Evolutionary conservation across 352 stramenopile species (phyloP).

Genomic region (Globisporangium viniferum): DNA sequence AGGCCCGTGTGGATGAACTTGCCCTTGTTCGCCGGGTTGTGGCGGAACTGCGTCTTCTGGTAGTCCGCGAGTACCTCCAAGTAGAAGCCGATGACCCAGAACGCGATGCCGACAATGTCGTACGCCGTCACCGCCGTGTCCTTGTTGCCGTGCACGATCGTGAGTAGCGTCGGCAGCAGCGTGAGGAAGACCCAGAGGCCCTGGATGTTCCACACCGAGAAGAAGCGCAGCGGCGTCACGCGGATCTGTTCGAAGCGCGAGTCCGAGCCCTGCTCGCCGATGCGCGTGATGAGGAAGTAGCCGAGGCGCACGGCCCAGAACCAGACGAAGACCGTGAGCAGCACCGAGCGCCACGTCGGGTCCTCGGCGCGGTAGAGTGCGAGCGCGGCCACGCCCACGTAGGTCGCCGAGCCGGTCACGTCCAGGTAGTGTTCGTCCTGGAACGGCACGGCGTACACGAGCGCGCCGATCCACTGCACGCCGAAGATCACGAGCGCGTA

Average conservation of each 20-base stretch:
- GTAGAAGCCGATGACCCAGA: slow-evolving; percentile 71
- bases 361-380: slow-evolving; percentile 27
- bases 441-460: slow-evolving; percentile 56
- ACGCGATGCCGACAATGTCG: slow-evolving; percentile 36
- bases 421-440: slow-evolving; percentile 77
- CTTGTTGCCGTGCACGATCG: slow-evolving; percentile 32
- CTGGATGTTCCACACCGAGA: slow-evolving; percentile 76
- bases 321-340: slow-evolving; percentile 59
- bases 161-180: slow-evolving; percentile 54
- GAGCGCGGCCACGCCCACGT: slow-evolving; percentile 44
- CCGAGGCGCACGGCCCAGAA: slow-evolving; percentile 70
- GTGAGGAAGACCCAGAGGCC: slow-evolving; percentile 78
- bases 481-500: slow-evolving; percentile 48
- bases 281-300: slow-evolving; percentile 68
- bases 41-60: slow-evolving; percentile 82
- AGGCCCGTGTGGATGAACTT: slow-evolving; percentile 80
- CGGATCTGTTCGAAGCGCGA: slow-evolving; percentile 70
- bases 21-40: slow-evolving; percentile 54
- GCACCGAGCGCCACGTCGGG: slow-evolving; percentile 41
- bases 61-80: slow-evolving; percentile 75
- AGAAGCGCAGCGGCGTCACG: slow-evolving; percentile 56
- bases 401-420: slow-evolving; percentile 67
- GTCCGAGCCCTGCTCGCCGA: slow-evolving; percentile 57
- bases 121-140: slow-evolving; percentile 23
- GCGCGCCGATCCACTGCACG: slow-evolving; percentile 56